These are phyloP conservation scores for Xylaria curta DNA, from an alignment of 495 filamentous ascomycete species.

Conservation along the genomic window DNA sequence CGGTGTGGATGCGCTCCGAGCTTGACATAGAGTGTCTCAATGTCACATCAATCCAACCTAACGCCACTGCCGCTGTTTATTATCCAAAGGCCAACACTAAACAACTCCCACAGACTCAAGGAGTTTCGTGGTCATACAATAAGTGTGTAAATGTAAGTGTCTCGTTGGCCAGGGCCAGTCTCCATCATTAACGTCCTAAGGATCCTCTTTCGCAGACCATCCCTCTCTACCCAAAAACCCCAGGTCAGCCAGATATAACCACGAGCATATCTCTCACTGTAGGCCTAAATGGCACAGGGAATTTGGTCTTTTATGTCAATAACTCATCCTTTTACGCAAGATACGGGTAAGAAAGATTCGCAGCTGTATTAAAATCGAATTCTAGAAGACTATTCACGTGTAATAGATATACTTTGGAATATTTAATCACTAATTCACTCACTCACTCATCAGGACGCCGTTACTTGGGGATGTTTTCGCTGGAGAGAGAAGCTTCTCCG, in stretches of 20 bases:
- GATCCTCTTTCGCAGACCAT: constrained; percentile 54
- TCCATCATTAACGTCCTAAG: constrained; percentile 31
- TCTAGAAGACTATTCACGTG: too few species aligned
- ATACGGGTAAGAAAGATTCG: constrained; percentile 44
- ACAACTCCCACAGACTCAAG: background rate
- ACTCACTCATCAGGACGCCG: constrained; percentile 48
- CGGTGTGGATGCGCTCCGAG: constrained; percentile 55
- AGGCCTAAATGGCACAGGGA: constrained; percentile 54
- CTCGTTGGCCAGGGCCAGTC: too few species aligned
- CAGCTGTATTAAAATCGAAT: too few species aligned
- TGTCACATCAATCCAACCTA: background rate
- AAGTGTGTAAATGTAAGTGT: constrained; percentile 32
- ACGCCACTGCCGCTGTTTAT: background rate
- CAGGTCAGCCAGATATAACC: background rate
- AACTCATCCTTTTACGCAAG: constrained; percentile 59
- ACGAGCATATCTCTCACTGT: background rate
- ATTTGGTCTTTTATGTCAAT: constrained; percentile 59
- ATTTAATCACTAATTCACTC: too few species aligned
- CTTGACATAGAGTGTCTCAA: background rate
- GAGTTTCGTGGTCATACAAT: background rate
- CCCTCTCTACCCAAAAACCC: constrained; percentile 57
- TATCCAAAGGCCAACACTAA: background rate
- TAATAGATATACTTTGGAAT: too few species aligned
- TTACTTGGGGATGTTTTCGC: constrained; percentile 58
- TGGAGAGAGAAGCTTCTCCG: constrained; percentile 57